These are phyloP conservation scores for Gardenia jasminoides DNA, from an alignment of 257 asterid species.

Conservation along the genomic window DNA sequence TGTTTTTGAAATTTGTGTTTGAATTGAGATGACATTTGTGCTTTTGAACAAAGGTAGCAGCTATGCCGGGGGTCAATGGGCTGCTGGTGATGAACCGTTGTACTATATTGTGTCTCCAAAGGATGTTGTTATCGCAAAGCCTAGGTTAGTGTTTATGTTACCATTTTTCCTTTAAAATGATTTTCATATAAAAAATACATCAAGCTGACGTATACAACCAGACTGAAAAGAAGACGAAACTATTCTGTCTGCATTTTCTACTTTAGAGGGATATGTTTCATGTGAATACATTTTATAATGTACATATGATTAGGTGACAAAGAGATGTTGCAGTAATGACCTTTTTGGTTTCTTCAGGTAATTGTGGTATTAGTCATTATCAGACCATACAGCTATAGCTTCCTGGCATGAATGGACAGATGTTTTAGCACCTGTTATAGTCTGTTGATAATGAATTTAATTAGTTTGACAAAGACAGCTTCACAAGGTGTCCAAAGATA, in stretches of 20 bases:
- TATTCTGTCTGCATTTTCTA: background rate
- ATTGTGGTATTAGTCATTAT: background rate
- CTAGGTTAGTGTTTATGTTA: constrained; percentile 62
- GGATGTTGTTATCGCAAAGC: constrained; percentile 98
- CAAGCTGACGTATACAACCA: background rate
- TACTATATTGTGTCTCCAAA: constrained; percentile 95
- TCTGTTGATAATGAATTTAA: background rate
- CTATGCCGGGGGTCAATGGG: constrained; percentile 98
- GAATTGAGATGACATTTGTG: constrained; percentile 28
- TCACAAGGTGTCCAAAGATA: background rate
- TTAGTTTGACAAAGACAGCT: background rate
- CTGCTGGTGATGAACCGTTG: constrained; percentile 97
- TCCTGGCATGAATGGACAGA: background rate
- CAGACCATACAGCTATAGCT: constrained; percentile 4
- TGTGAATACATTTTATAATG: background rate
- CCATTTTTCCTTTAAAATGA: constrained; percentile 12
- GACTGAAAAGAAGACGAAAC: background rate
- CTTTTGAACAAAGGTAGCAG: constrained; percentile 74
- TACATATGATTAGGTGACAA: background rate
- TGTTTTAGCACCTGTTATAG: background rate
- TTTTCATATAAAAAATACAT: background rate
- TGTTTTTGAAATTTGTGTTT: constrained; percentile 4
- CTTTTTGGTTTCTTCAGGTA: background rate
- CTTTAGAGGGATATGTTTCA: background rate
- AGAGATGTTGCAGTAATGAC: background rate